Evolutionary conservation across 345 rosid genomes (phyloP), one percentile per base, ranked within the genome.

Genomic region (Corymbia maculata): DNA sequence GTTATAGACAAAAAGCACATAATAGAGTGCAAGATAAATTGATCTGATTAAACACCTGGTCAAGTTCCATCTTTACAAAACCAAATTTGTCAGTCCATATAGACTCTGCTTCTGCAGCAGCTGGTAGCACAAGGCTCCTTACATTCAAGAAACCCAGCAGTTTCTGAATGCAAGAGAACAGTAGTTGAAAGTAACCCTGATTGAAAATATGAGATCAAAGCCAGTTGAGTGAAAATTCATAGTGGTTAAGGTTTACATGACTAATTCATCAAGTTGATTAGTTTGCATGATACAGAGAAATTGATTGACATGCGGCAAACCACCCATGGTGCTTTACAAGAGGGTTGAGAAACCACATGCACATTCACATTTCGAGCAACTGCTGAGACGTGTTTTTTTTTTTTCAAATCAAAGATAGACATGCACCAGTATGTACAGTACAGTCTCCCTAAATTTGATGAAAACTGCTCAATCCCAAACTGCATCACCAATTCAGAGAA

Each of bases 21-120:
- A 55, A 24, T 19, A 51, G 42, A 45, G 26, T 13, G 13, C 19
- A 61, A 28, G 52, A 19, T 52, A 30, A 51, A 11, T 79, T 32
- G 66, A 61, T 16, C 42, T 1, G 2, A 87, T 24, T 36, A 50
- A 49, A 85, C 57, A 93, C 94, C 93, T 92, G 90, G 28, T 93
- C 94, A 6, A 86, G 86, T 51, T 51, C 85, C 53, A 92, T 88
- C 70, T 88, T 88, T 79, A 47, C 52, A 22, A 93, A 93, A 49
- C 94, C 94, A 57, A 93, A 93, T 87, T 90, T 93, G 61, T 90
- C 86, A n/a, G 88, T 93, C 94, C 94, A 93, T 49, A 93, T 92
- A 9, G 94, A 91, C 87, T 90, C 93, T 0, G 93, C 94, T 90
- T 92, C 94, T 28, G 89, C 93, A 32, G 94, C 94, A 32, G 94